A percentile compares a stretch with the other conserved stretches of the same genome.
Evolutionary conservation across 306 rosid genomes (phyloP).

Genomic region (Pachyrhizus erosus): DNA sequence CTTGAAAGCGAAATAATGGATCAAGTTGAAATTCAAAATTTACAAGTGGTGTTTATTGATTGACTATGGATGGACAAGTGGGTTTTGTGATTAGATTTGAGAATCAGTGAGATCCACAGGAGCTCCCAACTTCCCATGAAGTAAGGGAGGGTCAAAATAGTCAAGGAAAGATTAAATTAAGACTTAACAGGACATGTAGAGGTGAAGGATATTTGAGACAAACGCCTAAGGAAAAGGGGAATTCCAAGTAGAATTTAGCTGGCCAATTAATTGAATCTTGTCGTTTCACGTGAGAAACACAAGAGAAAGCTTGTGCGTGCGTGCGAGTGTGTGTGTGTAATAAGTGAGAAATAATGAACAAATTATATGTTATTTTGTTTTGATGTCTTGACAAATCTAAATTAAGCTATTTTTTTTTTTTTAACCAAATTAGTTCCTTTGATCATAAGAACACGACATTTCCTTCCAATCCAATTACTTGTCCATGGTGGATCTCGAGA

Average conservation of each 20-base stretch:
- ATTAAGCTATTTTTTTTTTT: neutral
- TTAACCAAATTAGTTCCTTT: slow-evolving; percentile 47
- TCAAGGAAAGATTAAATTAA: neutral
- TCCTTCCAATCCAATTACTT: slow-evolving; percentile 86
- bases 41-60: neutral
- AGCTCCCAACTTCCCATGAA: neutral
- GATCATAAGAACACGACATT: slow-evolving; percentile 81
- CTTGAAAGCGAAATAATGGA: neutral
- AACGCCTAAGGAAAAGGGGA: neutral
- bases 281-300: neutral
- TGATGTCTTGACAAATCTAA: neutral
- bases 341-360: slow-evolving; percentile 30
- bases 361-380: slow-evolving; percentile 21
- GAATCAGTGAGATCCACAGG: neutral
- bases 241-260: neutral
- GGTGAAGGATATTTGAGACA: neutral
- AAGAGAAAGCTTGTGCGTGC: neutral
- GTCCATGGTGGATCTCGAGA: slow-evolving; percentile 81
- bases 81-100: neutral
- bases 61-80: neutral
- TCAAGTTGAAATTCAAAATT: neutral
- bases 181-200: neutral
- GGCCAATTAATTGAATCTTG: neutral
- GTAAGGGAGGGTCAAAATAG: neutral
- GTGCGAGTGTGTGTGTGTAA: too few species aligned